Conservation (phyloP, 768 basidiomycete genomes). For the Auricularia sp. region DNA sequence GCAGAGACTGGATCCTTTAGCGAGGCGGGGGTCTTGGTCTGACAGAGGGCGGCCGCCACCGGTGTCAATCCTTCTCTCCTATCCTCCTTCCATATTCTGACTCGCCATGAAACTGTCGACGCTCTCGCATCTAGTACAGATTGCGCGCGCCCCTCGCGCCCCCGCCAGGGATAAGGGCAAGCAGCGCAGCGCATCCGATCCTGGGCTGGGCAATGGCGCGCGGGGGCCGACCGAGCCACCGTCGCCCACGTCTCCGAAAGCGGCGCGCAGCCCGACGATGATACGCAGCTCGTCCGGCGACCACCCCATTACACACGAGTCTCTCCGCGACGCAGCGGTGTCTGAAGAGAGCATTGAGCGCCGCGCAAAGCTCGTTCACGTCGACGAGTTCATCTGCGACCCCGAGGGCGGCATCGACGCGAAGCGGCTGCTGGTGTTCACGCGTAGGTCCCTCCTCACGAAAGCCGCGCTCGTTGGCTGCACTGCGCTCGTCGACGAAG, state of each 20-base stretch:
- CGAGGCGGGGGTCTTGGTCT: no score
- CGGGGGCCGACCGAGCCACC: background rate
- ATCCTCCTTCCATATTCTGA: background rate
- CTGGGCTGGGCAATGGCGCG: background rate
- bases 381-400: background rate
- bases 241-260: conserved; percentile 24
- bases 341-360: background rate
- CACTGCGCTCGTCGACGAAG: conserved; percentile 57
- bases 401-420: conserved; percentile 25
- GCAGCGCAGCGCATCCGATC: background rate
- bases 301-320: conserved; percentile 26
- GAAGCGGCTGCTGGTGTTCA: conserved; percentile 39
- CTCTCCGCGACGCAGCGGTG: conserved; percentile 10
- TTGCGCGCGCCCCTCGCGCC: background rate
- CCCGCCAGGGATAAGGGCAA: background rate
- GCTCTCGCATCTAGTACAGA: background rate
- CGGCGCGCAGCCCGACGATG: conserved; percentile 13
- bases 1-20: no score
- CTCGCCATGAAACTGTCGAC: background rate
- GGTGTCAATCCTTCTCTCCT: background rate
- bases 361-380: background rate
- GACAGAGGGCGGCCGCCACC: background rate
- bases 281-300: conserved; percentile 29
- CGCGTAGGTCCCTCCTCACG: conserved; percentile 41
- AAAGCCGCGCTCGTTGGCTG: conserved; percentile 39